phyloP scores from a whole-genome alignment of 1,284 basidiomycete species.

The Boletus sp. region DNA sequence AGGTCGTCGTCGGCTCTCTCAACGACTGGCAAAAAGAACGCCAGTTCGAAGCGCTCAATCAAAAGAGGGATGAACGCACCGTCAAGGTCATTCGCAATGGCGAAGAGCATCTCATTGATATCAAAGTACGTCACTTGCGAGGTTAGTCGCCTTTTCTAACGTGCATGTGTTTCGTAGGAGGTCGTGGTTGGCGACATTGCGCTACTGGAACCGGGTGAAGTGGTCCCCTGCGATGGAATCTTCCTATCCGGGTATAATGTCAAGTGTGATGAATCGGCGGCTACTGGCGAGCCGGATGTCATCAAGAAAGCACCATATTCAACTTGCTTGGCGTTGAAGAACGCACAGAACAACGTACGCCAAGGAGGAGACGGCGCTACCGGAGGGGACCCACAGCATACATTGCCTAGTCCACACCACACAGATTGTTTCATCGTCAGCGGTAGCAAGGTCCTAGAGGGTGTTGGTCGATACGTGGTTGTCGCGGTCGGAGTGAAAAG shows the following conservation, averaged over 20 bases:
- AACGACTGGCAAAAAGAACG: constrained; percentile 98
- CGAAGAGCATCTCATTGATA: constrained; percentile 73
- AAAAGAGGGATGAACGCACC: constrained; percentile 92
- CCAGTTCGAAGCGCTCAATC: constrained; percentile 90
- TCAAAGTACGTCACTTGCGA: constrained; percentile 51
- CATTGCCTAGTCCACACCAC: constrained; percentile 43
- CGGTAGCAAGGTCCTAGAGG: constrained; percentile 94
- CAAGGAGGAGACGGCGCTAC: constrained; percentile 25
- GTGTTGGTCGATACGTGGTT: constrained; percentile 90
- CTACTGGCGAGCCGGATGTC: constrained; percentile 94
- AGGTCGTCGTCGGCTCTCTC: constrained; percentile 82
- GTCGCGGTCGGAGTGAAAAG: constrained; percentile 89
- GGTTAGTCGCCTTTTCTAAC: neutral
- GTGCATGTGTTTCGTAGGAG: constrained; percentile 46
- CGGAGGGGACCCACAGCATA: constrained; percentile 17
- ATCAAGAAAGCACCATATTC: constrained; percentile 86
- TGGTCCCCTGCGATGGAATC: constrained; percentile 93
- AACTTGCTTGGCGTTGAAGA: constrained; percentile 58
- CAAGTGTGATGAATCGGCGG: constrained; percentile 93
- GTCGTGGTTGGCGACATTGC: constrained; percentile 94
- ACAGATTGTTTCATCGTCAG: constrained; percentile 92
- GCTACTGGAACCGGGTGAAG: constrained; percentile 91
- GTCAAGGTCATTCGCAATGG: constrained; percentile 91
- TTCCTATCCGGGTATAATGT: constrained; percentile 92
- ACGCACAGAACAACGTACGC: constrained; percentile 22